Base-by-base conservation (phyloP, 2,329 filamentous ascomycete genomes). In the Tolypocladium guangdongense region DNA sequence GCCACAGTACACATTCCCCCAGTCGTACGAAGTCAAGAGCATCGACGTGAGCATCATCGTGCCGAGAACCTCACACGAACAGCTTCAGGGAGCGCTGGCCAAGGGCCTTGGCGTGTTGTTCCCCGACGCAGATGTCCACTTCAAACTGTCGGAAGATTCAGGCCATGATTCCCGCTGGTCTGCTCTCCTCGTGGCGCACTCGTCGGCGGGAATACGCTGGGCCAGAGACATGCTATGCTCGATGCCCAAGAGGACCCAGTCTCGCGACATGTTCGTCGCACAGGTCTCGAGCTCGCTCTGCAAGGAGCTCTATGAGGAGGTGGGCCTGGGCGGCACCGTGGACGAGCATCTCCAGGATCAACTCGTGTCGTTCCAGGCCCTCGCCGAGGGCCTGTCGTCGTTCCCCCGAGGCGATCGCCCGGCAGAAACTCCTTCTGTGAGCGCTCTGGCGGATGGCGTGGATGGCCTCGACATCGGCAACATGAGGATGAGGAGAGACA, bases 311-410 rank as follows among this genome's bases (percentile, higher is more conserved):
- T 68, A 69, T 52, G 63, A 68, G 2, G 78, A 82, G 58, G 65
- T 78, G 1, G 61, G 62, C 8, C 59, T 67, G 1, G 68, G 72
- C 2, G 74, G 78, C 0, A 69, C 74, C 2, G 75, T 81, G 7
- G 82, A 85, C 57, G 71, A 78, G 58, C 74, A 77, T 60, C 68
- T 84, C 16, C 80, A 84, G 64, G 82, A 84, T 63, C 82, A 85
- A 63, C 60, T 85, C 27, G 68, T 84, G 3, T 69, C 81, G 20
- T 82, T 83, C 59, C 81, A 85, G 63, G 77, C 78, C 4, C 66
- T 85, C 11, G 76, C 78, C 1, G 70, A 75, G 14, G 80, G 78
- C 0, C 68, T 63, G 50, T 80, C 80, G 12, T 74, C 70, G 3
- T 76, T 80, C 54, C 71, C 68, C 12, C 60, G 69, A 51, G 59